Conservation (phyloP, 768 basidiomycete species). For the Paxillus involutus region DNA sequence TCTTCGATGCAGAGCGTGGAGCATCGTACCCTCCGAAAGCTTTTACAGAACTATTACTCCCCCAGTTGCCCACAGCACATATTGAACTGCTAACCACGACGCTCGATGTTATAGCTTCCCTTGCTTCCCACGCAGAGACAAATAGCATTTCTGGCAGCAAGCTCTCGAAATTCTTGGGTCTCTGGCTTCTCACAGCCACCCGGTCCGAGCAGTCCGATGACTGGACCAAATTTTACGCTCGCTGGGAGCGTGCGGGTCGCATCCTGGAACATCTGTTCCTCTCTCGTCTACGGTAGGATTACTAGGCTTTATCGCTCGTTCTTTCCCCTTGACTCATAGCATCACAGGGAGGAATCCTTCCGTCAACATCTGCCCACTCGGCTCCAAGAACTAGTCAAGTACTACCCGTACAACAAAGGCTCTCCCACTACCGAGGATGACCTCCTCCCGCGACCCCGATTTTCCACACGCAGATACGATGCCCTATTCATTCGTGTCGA, state of each 20-base stretch:
- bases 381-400: constrained; percentile 64
- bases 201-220: constrained; percentile 52
- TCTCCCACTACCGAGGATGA: constrained; percentile 33
- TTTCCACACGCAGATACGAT: constrained; percentile 63
- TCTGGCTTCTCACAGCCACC: constrained; percentile 64
- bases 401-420: constrained; percentile 59
- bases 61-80: constrained; percentile 59
- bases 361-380: constrained; percentile 63
- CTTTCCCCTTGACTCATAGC: constrained; percentile 2
- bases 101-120: constrained; percentile 62
- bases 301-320: not conserved
- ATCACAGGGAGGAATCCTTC: constrained; percentile 55
- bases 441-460: constrained; percentile 61
- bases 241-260: constrained; percentile 75
- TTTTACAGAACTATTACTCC: constrained; percentile 60
- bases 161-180: constrained; percentile 67
- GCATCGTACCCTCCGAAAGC: constrained; percentile 61
- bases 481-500: constrained; percentile 70
- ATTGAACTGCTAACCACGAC: constrained; percentile 55
- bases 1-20: constrained; percentile 57
- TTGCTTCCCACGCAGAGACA: constrained; percentile 69
- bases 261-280: constrained; percentile 78
- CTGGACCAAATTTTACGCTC: constrained; percentile 64
- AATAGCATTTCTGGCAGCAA: constrained; percentile 80
- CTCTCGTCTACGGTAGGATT: constrained; percentile 61